Conservation (phyloP, 768 basidiomycete genomes). For the Scleroderma bovista region DNA sequence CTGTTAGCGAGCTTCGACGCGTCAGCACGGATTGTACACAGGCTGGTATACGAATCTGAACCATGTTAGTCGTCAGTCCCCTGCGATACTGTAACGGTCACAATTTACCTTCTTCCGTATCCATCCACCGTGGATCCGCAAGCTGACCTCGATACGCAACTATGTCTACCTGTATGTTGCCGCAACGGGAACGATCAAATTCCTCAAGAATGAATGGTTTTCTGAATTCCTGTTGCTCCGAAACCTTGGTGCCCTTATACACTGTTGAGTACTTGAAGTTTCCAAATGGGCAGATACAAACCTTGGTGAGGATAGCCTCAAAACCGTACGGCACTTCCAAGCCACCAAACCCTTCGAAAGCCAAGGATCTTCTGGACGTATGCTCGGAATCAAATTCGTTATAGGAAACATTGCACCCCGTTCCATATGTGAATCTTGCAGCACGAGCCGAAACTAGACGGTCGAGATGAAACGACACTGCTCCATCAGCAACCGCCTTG, state of each 20-base stretch:
- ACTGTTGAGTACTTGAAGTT: neutral
- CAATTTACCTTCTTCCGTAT: conserved; percentile 19
- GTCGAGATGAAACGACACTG: conserved; percentile 32
- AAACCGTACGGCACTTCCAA: conserved; percentile 32
- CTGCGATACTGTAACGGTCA: neutral
- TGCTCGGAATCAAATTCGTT: conserved; percentile 33
- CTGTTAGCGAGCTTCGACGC: conserved; percentile 15
- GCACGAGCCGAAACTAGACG: conserved; percentile 40
- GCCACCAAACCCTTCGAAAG: conserved; percentile 26
- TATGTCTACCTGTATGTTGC: conserved; percentile 12
- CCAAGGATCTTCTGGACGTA: conserved; percentile 19
- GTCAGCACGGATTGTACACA: conserved; percentile 24
- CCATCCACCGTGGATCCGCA: conserved; percentile 19
- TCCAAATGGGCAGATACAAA: conserved; percentile 5
- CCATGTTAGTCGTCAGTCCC: neutral
- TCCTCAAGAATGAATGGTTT: conserved; percentile 25
- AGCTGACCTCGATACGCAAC: conserved; percentile 19
- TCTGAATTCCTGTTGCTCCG: conserved; percentile 36
- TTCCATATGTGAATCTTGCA: conserved; percentile 39
- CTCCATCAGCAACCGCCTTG: conserved; percentile 47
- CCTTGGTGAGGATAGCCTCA: conserved; percentile 36
- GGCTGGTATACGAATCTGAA: conserved; percentile 18
- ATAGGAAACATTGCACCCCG: conserved; percentile 27
- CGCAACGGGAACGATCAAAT: conserved; percentile 7
- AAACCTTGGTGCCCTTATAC: conserved; percentile 33